phyloP scores from a whole-genome alignment of 345 rosid genomes.

The Trapa bicornis region DNA sequence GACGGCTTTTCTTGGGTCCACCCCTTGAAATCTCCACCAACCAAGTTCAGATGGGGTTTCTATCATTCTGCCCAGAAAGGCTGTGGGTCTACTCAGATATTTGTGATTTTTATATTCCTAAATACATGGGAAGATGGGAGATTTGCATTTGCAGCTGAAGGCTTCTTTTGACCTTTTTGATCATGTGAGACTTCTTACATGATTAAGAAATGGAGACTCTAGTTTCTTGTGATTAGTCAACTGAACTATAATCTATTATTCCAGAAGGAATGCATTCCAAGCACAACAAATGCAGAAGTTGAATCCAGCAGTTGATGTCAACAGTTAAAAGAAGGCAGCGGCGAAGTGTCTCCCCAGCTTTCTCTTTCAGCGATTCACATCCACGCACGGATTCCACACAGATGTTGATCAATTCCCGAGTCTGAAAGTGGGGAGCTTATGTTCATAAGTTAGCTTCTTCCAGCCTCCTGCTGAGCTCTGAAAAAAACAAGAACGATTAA shows the following conservation, averaged over 20 bases:
- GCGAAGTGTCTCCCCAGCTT: neutral
- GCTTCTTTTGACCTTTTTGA: too few species aligned
- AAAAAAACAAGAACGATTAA: neutral
- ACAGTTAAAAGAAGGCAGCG: neutral
- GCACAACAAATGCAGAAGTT: neutral
- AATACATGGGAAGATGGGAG: too few species aligned
- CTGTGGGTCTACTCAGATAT: too few species aligned
- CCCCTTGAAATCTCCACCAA: conserved; percentile 4
- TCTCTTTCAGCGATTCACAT: neutral
- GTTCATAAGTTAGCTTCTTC: conserved; percentile 13
- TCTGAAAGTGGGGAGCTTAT: neutral
- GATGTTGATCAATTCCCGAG: neutral
- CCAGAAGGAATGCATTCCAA: too few species aligned
- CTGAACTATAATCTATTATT: too few species aligned
- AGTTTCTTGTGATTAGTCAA: too few species aligned
- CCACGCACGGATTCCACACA: conserved; percentile 9
- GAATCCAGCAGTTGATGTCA: neutral
- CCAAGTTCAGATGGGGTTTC: conserved; percentile 16
- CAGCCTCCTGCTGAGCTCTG: conserved; percentile 12
- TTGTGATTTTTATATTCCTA: too few species aligned
- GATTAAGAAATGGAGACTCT: too few species aligned
- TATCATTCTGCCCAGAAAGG: conserved; percentile 1
- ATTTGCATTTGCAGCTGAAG: too few species aligned
- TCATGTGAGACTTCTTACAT: too few species aligned
- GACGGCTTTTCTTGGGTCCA: neutral